Conservation (phyloP, 805 yeast species). For the Yarrowia porcina region DNA sequence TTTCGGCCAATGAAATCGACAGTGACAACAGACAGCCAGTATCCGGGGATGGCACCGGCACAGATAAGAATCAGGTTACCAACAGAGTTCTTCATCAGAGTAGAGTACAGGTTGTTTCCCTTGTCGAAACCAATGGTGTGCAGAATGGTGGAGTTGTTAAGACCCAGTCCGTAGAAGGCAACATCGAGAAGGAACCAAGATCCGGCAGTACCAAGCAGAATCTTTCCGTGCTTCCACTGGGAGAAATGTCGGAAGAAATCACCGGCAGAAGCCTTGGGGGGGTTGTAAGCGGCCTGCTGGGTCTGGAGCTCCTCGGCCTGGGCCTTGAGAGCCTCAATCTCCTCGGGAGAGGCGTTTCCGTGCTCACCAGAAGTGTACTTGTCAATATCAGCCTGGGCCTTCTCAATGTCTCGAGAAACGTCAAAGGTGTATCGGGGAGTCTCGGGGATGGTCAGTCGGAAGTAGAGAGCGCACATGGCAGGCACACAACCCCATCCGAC, state of each 20-base stretch:
- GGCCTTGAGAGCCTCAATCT: slow-evolving; percentile 46
- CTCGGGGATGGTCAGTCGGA: slow-evolving; percentile 91
- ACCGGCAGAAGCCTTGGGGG: slow-evolving; percentile 76
- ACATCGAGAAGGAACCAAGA: slow-evolving; percentile 66
- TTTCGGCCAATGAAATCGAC: slow-evolving; percentile 58
- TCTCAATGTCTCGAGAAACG: slow-evolving; percentile 47
- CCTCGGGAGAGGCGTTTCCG: slow-evolving; percentile 52
- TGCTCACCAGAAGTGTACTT: slow-evolving; percentile 45
- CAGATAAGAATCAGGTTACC: slow-evolving; percentile 91
- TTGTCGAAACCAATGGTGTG: slow-evolving; percentile 54
- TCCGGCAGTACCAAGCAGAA: slow-evolving; percentile 54
- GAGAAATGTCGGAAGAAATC: slow-evolving; percentile 73
- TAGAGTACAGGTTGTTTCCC: slow-evolving; percentile 61
- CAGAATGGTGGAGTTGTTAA: slow-evolving; percentile 52
- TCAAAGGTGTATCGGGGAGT: slow-evolving; percentile 89
- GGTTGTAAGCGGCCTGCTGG: slow-evolving; percentile 39
- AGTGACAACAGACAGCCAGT: slow-evolving; percentile 55
- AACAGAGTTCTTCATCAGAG: slow-evolving; percentile 48
- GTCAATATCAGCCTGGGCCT: slow-evolving; percentile 45
- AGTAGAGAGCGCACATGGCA: slow-evolving; percentile 75
- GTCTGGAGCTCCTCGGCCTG: slow-evolving; percentile 53
- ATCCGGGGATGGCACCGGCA: slow-evolving; percentile 80
- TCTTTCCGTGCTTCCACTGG: slow-evolving; percentile 84
- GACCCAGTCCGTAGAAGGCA: slow-evolving; percentile 62
- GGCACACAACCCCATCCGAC: slow-evolving; percentile 91